phyloP scores from a whole-genome alignment of 495 filamentous ascomycete genomes.

The Penicillium ochrochloron region DNA sequence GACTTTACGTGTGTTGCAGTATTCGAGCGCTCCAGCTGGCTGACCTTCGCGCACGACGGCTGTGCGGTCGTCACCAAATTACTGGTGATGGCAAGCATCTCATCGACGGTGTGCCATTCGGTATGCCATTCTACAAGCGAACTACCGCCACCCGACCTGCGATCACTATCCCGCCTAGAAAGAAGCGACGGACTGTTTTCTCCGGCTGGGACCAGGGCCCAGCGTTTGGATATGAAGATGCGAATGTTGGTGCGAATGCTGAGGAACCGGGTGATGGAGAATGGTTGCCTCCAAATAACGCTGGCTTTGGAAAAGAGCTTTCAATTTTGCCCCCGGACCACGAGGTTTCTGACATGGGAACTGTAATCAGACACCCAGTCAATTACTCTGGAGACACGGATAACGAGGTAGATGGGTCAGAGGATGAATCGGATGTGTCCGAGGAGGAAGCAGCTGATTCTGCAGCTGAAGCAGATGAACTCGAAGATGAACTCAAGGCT shows the following conservation, averaged over 20 bases:
- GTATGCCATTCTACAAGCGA: slow-evolving; percentile 67
- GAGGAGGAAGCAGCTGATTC: slow-evolving; percentile 19
- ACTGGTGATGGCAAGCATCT: slow-evolving; percentile 79
- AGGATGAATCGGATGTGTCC: background rate
- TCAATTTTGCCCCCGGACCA: slow-evolving; percentile 33
- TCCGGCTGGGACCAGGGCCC: slow-evolving; percentile 38
- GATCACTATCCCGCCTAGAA: slow-evolving; percentile 75
- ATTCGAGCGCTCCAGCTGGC: slow-evolving; percentile 79
- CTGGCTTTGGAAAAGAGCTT: slow-evolving; percentile 33
- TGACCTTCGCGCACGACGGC: slow-evolving; percentile 73
- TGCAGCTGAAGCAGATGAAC: slow-evolving; percentile 45
- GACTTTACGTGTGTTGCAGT: slow-evolving; percentile 43
- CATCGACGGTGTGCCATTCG: slow-evolving; percentile 88
- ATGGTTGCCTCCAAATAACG: slow-evolving; percentile 38
- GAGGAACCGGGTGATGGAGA: slow-evolving; percentile 45
- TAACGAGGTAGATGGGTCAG: slow-evolving; percentile 40
- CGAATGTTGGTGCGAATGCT: slow-evolving; percentile 2
- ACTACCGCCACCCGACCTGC: slow-evolving; percentile 62
- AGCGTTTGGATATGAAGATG: slow-evolving; percentile 13
- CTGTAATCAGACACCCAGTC: slow-evolving; percentile 46
- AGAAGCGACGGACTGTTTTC: slow-evolving; percentile 62
- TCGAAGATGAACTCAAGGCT: slow-evolving; percentile 48
- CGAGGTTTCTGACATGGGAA: slow-evolving; percentile 44
- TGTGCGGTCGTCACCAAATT: slow-evolving; percentile 86
- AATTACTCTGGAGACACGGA: slow-evolving; percentile 38